phyloP scores from a whole-genome alignment of 83 land plant species.

The Diphasiastrum complanatum region DNA sequence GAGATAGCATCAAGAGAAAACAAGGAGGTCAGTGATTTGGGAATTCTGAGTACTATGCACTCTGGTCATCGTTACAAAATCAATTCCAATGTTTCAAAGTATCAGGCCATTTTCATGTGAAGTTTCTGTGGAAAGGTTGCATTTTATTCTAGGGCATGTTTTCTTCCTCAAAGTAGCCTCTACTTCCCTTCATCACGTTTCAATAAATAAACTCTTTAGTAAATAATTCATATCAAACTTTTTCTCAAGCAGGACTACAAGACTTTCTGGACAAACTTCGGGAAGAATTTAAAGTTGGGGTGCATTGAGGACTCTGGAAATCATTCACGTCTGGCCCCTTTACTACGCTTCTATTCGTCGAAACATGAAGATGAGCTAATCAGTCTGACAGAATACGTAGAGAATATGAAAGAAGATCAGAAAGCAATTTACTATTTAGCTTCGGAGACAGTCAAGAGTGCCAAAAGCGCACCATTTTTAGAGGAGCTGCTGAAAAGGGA shows the following conservation, averaged over 20 bases:
- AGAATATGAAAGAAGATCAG: constrained; percentile 84
- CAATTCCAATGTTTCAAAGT: too few species aligned
- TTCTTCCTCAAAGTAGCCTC: too few species aligned
- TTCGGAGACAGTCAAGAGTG: constrained; percentile 82
- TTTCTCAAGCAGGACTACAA: constrained; percentile 70
- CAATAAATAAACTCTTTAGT: not conserved
- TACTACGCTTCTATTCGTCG: constrained; percentile 73
- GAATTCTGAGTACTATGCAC: too few species aligned
- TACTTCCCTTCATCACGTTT: too few species aligned
- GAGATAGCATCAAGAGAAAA: constrained; percentile 72
- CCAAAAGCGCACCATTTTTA: constrained; percentile 86
- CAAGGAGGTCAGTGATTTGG: constrained; percentile 58
- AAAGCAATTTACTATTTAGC: constrained; percentile 90
- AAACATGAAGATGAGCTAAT: constrained; percentile 69
- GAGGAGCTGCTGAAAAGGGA: constrained; percentile 81
- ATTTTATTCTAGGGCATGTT: too few species aligned
- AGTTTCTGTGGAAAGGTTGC: too few species aligned
- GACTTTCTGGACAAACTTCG: constrained; percentile 91
- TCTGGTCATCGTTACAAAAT: too few species aligned
- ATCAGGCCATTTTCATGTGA: too few species aligned
- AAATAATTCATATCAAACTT: not conserved
- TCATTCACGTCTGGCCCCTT: constrained; percentile 82
- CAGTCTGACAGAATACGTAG: constrained; percentile 75
- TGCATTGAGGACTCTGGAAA: constrained; percentile 84
- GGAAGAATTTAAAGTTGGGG: constrained; percentile 88